phyloP scores from a whole-genome alignment of 1,284 basidiomycete species.

The Mycena sp. region DNA sequence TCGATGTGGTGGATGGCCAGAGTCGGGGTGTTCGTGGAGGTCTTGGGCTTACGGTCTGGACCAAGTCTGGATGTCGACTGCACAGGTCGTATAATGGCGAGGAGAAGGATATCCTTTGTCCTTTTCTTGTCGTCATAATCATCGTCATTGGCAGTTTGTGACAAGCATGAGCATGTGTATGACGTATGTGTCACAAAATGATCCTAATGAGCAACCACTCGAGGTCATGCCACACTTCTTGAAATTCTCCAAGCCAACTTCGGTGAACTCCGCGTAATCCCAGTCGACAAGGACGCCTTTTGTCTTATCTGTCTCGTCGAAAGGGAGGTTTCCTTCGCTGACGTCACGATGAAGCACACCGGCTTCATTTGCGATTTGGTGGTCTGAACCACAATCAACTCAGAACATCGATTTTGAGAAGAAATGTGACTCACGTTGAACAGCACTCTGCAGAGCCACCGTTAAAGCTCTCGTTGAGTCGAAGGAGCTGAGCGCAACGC shows the following conservation, averaged over 20 bases:
- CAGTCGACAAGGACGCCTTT: slow-evolving; percentile 21
- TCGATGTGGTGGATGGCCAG: too few relatives aligned
- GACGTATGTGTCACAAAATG: slow-evolving; percentile 5
- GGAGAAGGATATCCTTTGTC: too few relatives aligned
- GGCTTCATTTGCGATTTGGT: slow-evolving; percentile 13
- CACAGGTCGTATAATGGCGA: too few relatives aligned
- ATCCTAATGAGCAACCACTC: slow-evolving; percentile 15
- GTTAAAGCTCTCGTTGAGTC: background rate
- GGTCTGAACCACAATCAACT: slow-evolving; percentile 8
- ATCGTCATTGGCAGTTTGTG: too few relatives aligned
- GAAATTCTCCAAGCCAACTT: background rate
- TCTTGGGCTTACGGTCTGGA: too few relatives aligned
- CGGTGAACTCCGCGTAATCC: slow-evolving; percentile 26
- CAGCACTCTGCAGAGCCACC: background rate
- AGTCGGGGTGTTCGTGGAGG: too few relatives aligned
- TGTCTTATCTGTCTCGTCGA: background rate
- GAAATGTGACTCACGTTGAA: slow-evolving; percentile 6
- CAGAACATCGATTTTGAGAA: background rate
- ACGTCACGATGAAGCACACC: slow-evolving; percentile 25
- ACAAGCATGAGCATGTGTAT: too few relatives aligned
- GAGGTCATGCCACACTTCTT: background rate
- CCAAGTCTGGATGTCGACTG: too few relatives aligned
- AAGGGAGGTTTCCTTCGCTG: slow-evolving; percentile 25
- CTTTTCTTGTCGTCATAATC: too few relatives aligned
- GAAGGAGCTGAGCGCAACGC: background rate